phyloP scores from a whole-genome alignment of 2,329 filamentous ascomycete genomes.

The Aspergillus proliferans region DNA sequence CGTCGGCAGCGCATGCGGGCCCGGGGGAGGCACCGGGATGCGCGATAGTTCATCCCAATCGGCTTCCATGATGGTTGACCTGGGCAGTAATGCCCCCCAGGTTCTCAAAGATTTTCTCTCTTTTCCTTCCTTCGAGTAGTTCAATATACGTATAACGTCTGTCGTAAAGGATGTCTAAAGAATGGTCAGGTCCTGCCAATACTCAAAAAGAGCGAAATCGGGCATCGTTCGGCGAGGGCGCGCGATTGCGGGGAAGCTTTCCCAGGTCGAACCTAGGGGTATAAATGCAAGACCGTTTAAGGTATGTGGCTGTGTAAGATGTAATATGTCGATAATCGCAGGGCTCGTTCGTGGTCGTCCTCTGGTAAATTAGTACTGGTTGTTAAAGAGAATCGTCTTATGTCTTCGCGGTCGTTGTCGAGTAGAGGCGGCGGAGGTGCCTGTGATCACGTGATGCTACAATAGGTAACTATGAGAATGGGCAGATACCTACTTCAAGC shows the following conservation, averaged over 20 bases:
- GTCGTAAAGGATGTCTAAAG: constrained; percentile 1
- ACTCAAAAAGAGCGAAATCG: constrained; percentile 24
- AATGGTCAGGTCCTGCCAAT: constrained; percentile 22
- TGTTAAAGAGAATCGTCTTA: too few relatives aligned
- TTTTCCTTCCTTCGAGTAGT: background rate
- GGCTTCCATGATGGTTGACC: constrained; percentile 37
- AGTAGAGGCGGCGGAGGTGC: too few relatives aligned
- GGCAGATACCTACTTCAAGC: too few relatives aligned
- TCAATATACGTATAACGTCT: background rate
- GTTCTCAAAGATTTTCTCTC: background rate
- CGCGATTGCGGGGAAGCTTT: constrained; percentile 34
- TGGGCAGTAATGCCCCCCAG: constrained; percentile 7
- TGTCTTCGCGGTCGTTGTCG: too few relatives aligned
- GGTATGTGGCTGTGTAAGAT: too few relatives aligned
- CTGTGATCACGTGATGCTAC: too few relatives aligned
- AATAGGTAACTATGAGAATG: too few relatives aligned
- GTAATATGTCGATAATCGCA: too few relatives aligned
- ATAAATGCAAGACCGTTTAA: too few relatives aligned
- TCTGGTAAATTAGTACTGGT: too few relatives aligned
- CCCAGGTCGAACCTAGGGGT: too few relatives aligned
- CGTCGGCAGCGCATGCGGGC: constrained; percentile 62
- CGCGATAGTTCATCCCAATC: constrained; percentile 64
- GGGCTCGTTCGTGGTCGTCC: too few relatives aligned
- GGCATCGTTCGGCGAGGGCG: constrained; percentile 30
- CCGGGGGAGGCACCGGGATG: constrained; percentile 72